A percentile compares a stretch with the other conserved stretches of the same genome.
These are phyloP conservation scores for Aspergillus nanangensis DNA, from an alignment of 495 filamentous ascomycete genomes.

Conservation along the genomic window DNA sequence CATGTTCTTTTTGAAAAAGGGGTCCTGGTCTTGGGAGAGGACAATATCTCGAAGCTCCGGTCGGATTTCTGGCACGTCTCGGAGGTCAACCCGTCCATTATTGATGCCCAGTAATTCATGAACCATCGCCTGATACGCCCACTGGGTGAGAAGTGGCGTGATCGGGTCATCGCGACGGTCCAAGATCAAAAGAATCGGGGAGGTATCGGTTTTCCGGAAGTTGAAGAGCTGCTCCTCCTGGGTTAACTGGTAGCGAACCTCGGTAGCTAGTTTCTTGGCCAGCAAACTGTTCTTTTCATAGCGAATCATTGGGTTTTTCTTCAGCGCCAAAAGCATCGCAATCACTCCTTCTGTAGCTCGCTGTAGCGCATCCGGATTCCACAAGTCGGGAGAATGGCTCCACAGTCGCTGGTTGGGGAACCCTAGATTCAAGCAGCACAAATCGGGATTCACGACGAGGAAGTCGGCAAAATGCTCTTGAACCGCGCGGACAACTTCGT, in stretches of 20 bases:
- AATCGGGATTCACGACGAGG: slow-evolving; percentile 88
- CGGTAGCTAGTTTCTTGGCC: slow-evolving; percentile 87
- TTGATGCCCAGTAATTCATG: slow-evolving; percentile 91
- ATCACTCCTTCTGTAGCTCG: slow-evolving; percentile 83
- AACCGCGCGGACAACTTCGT: slow-evolving; percentile 88
- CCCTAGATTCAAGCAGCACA: slow-evolving; percentile 76
- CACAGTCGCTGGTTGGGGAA: slow-evolving; percentile 74
- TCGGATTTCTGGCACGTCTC: slow-evolving; percentile 80
- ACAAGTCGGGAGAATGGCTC: slow-evolving; percentile 71
- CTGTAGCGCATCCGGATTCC: slow-evolving; percentile 84
- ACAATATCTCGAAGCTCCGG: slow-evolving; percentile 94
- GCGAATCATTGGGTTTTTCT: slow-evolving; percentile 92
- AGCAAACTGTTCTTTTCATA: slow-evolving; percentile 90
- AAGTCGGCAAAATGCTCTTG: slow-evolving; percentile 97
- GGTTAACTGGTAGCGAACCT: slow-evolving; percentile 85
- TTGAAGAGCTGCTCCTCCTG: slow-evolving; percentile 98
- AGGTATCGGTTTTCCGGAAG: slow-evolving; percentile 91
- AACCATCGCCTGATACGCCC: slow-evolving; percentile 99
- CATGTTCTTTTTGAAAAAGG: slow-evolving; percentile 99
- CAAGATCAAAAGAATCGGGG: slow-evolving; percentile 84
- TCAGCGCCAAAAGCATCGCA: slow-evolving; percentile 75
- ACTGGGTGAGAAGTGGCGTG: slow-evolving; percentile 92
- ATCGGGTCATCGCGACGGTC: slow-evolving; percentile 94
- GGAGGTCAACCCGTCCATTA: slow-evolving; percentile 86
- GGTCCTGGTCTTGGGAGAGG: slow-evolving; percentile 94